Evolutionary conservation across 306 rosid species (phyloP), one percentile per base, ranked within the genome.

Genomic region (Fagus sylvatica): DNA sequence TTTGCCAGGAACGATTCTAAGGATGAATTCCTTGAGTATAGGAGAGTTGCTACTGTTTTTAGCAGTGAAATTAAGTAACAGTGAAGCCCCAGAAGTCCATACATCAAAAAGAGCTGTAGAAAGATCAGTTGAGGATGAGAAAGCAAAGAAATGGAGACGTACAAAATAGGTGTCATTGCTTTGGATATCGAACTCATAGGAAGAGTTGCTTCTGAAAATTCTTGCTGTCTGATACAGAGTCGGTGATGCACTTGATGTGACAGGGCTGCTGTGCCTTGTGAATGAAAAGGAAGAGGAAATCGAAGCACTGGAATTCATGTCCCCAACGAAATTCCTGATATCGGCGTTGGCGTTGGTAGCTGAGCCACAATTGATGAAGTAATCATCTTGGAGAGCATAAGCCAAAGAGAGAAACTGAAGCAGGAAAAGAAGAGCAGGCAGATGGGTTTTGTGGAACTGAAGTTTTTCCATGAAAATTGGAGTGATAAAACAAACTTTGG

Each of bases 71-170:
- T 85, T 78, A 6, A 33, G 79, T 51, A 87, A 36, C 30, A 89
- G 78, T 43, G 55, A 69, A 41, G 72, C 75, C n/a, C 77, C 72
- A 57, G 75, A 69, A 79, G 84, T 71, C 0, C 82, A 84, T 67
- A 86, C 88, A 53, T 75, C 79, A 62, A 87, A 87, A 36, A 37
- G 16, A 28, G 87, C 87, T 5, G 77, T 2, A 51, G 85, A 28
- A 1, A 82, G 82, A 67, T 79, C 82, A 42, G 74, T 16, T 2
- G 74, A 3, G 69, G 86, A 82, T n/a, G 66, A 3, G 65, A 82
- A 82, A 42, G 85, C 82, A 11, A 17, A 84, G 80, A 87, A 84
- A 67, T 84, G 91, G 33, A 87, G 88, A 57, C 91, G 88, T 74
- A 87, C 76, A 55, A 80, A 11, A 69, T 87, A 72, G 57, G 41